phyloP scores from a whole-genome alignment of 371 early-diverging fungal species.

The Catenaria anguillulae region DNA sequence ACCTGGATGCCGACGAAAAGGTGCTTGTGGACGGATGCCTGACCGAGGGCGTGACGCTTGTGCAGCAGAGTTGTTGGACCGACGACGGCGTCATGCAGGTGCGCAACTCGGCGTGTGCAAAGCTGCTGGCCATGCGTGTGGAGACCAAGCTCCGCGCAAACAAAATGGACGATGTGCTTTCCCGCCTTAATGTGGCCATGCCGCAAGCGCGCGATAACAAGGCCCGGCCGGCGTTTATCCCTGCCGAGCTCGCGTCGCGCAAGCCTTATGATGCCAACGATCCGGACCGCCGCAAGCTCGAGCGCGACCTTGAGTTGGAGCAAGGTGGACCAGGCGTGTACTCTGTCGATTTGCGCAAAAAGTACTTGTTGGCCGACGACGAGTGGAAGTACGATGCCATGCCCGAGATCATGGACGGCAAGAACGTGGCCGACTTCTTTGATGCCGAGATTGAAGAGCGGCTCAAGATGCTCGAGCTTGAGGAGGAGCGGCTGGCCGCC shows the following conservation, averaged over 20 bases:
- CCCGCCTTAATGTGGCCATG: constrained; percentile 83
- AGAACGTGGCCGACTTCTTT: constrained; percentile 98
- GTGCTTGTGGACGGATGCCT: constrained; percentile 56
- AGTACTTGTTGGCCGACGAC: constrained; percentile 26
- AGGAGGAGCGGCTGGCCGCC: constrained; percentile 82
- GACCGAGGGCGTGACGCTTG: constrained; percentile 43
- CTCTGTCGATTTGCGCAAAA: constrained; percentile 67
- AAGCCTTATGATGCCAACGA: constrained; percentile 60
- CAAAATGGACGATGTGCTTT: constrained; percentile 82
- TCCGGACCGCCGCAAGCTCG: constrained; percentile 67
- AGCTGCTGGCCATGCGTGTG: constrained; percentile 78
- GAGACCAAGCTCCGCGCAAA: constrained; percentile 84
- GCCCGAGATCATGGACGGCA: constrained; percentile 99
- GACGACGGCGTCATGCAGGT: constrained; percentile 95
- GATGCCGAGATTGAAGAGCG: constrained; percentile 95
- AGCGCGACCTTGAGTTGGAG: constrained; percentile 77
- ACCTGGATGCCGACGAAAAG: constrained; percentile 58
- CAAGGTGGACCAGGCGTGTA: constrained; percentile 93
- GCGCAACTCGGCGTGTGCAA: constrained; percentile 85
- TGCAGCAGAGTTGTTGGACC: constrained; percentile 76
- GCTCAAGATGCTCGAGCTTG: constrained; percentile 87
- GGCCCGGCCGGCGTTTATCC: constrained; percentile 72
- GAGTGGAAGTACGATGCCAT: constrained; percentile 98
- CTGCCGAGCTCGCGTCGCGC: constrained; percentile 49
- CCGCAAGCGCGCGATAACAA: constrained; percentile 72